Evolutionary conservation across 1,284 basidiomycete genomes (phyloP).

Genomic region (Calocybe gambosa): DNA sequence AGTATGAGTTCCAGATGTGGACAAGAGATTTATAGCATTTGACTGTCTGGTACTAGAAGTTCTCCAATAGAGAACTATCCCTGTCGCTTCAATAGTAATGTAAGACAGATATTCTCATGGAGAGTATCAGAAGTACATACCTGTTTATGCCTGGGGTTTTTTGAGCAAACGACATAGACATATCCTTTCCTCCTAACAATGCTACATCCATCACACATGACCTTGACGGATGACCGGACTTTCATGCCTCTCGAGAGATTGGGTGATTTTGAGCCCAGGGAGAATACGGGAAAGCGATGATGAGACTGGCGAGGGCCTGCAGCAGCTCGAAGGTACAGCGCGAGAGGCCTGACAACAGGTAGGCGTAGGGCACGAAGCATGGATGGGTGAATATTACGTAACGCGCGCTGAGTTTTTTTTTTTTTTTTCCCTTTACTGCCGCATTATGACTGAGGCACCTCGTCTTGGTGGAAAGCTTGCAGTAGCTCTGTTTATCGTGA

Average conservation of each 20-base stretch:
- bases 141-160: constrained; percentile 83
- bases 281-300: constrained; percentile 21
- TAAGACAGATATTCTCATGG: constrained; percentile 44
- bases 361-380: constrained; percentile 55
- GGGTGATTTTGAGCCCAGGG: constrained; percentile 26
- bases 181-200: constrained; percentile 86
- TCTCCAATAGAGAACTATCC: neutral
- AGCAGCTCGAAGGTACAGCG: constrained; percentile 44
- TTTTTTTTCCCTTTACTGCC: constrained; percentile 7
- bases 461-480: constrained; percentile 35
- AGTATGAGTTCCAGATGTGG: constrained; percentile 95
- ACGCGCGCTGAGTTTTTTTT: neutral
- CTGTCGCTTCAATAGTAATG: constrained; percentile 41
- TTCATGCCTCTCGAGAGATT: constrained; percentile 80
- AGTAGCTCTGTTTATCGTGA: constrained; percentile 45
- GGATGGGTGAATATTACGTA: neutral
- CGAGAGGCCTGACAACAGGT: constrained; percentile 52
- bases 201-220: constrained; percentile 86
- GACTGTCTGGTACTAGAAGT: neutral
- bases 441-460: constrained; percentile 23
- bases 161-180: constrained; percentile 29
- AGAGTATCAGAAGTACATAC: constrained; percentile 39
- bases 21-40: constrained; percentile 29
- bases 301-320: constrained; percentile 27
- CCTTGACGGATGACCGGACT: constrained; percentile 91